A percentile compares a stretch with the other conserved stretches of the same genome.
Evolutionary conservation across 2,329 filamentous ascomycete genomes (phyloP).

Genomic region (Stachybotrys elegans): DNA sequence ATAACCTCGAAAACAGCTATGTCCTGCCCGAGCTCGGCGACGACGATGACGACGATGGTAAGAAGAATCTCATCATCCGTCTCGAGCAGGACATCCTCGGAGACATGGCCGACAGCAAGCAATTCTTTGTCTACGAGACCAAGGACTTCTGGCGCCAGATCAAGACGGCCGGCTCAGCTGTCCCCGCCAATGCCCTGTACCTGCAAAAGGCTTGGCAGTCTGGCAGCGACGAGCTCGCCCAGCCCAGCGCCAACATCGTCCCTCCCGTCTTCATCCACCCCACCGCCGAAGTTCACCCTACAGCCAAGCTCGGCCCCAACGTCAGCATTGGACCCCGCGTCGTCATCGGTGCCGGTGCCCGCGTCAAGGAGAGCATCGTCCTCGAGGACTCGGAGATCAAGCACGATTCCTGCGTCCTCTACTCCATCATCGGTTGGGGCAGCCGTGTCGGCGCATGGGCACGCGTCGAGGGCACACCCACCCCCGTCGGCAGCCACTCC

Average conservation of each 20-base stretch:
- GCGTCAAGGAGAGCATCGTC: constrained; percentile 94
- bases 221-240: constrained; percentile 70
- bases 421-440: constrained; percentile 96
- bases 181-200: constrained; percentile 94
- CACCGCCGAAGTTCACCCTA: constrained; percentile 82
- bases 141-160: constrained; percentile 99
- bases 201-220: constrained; percentile 88
- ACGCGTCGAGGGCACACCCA: constrained; percentile 91
- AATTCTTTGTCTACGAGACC: constrained; percentile 97
- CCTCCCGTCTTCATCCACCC: constrained; percentile 95
- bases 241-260: constrained; percentile 81
- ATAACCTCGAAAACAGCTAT: constrained; percentile 73
- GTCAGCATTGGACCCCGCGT: constrained; percentile 93
- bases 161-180: constrained; percentile 96
- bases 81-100: constrained; percentile 96
- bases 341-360: constrained; percentile 76
- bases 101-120: constrained; percentile 92
- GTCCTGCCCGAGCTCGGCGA: constrained; percentile 33
- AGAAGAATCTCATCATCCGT: constrained; percentile 81
- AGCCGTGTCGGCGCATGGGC: constrained; percentile 97
- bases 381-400: constrained; percentile 93
- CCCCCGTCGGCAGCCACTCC: constrained; percentile 78
- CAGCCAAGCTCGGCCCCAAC: constrained; percentile 93
- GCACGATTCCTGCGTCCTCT: constrained; percentile 92
- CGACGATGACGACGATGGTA: constrained; percentile 69